Conservation (phyloP, 495 filamentous ascomycete species). For the Aspergillus nidulans region DNA sequence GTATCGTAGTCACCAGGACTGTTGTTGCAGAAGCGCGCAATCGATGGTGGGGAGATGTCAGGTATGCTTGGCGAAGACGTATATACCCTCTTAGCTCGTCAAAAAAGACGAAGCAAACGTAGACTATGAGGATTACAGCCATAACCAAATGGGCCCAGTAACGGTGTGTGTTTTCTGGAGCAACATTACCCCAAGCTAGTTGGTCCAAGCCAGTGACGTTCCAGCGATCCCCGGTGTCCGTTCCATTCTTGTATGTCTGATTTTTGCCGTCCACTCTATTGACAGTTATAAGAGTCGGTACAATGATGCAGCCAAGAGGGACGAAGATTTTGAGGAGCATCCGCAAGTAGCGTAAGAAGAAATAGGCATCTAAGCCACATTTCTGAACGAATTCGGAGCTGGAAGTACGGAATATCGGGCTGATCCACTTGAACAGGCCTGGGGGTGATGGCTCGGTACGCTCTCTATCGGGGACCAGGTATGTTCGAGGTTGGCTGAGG, state of each 20-base stretch:
- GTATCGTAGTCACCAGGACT: slow-evolving; percentile 86
- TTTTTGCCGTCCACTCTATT: slow-evolving; percentile 74
- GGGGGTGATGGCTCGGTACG: slow-evolving; percentile 67
- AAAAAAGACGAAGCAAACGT: slow-evolving; percentile 86
- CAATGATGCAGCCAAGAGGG: slow-evolving; percentile 69
- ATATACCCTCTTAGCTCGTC: slow-evolving; percentile 86
- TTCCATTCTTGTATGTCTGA: slow-evolving; percentile 42
- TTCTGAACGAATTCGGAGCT: slow-evolving; percentile 91
- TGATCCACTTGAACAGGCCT: slow-evolving; percentile 65
- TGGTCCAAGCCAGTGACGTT: slow-evolving; percentile 70
- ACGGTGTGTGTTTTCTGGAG: slow-evolving; percentile 59
- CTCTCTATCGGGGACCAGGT: slow-evolving; percentile 84
- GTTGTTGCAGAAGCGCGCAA: slow-evolving; percentile 95
- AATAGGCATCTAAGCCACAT: slow-evolving; percentile 95
- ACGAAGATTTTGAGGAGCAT: slow-evolving; percentile 91
- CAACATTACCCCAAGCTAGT: slow-evolving; percentile 90
- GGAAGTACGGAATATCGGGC: slow-evolving; percentile 67
- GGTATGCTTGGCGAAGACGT: slow-evolving; percentile 85
- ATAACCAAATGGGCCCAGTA: slow-evolving; percentile 89
- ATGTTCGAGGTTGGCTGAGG: slow-evolving; percentile 78
- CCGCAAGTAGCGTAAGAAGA: slow-evolving; percentile 92
- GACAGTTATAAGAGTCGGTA: slow-evolving; percentile 82
- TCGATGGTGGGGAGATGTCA: slow-evolving; percentile 94
- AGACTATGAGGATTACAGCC: slow-evolving; percentile 73
- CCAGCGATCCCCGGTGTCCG: slow-evolving; percentile 27